phyloP scores from a whole-genome alignment of 2,329 filamentous ascomycete genomes.

The Aspergillus nomiae region DNA sequence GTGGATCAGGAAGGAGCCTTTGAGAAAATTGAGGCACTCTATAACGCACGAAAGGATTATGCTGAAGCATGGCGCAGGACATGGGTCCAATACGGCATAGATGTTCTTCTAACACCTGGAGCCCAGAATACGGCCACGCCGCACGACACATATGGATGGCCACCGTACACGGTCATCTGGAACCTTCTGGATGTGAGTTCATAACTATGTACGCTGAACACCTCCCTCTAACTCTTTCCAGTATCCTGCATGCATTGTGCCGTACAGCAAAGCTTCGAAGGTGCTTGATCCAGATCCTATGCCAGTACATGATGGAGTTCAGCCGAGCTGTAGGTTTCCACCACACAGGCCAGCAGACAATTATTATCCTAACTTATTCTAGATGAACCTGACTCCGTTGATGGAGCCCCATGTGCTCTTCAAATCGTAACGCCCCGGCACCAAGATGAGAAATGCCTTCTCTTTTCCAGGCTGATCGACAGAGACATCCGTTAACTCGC shows the following conservation, averaged over 20 bases:
- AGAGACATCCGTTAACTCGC: constrained; percentile 15
- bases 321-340: constrained; percentile 29
- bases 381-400: constrained; percentile 46
- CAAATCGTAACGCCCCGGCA: constrained; percentile 51
- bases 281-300: constrained; percentile 39
- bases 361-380: constrained; percentile 7
- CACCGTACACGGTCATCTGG: constrained; percentile 51
- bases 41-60: constrained; percentile 39
- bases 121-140: constrained; percentile 54
- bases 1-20: constrained; percentile 30
- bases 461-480: constrained; percentile 34
- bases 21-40: constrained; percentile 47
- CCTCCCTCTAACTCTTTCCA: constrained; percentile 18
- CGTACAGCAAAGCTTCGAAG: constrained; percentile 47
- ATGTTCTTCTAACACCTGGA: constrained; percentile 53
- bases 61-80: constrained; percentile 45
- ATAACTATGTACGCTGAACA: background rate
- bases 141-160: constrained; percentile 49
- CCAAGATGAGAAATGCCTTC: constrained; percentile 52
- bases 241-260: constrained; percentile 56
- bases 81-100: constrained; percentile 48
- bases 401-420: constrained; percentile 50
- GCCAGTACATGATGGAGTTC: constrained; percentile 31
- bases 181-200: constrained; percentile 56
- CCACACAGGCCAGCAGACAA: background rate